These are phyloP conservation scores for Dimocarpus longan DNA, from an alignment of 345 rosid species.

Conservation along the genomic window DNA sequence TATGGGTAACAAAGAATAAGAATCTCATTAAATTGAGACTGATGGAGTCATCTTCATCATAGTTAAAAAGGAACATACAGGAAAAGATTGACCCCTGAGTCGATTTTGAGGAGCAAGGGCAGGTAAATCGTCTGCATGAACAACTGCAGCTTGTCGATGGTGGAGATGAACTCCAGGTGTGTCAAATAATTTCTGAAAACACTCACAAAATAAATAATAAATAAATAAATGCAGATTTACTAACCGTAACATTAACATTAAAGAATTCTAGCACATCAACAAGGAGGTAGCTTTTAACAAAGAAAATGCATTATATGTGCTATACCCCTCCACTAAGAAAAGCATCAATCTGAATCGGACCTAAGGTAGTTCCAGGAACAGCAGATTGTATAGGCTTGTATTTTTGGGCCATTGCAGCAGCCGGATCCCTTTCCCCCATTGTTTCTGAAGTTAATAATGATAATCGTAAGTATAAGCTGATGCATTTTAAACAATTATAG, in stretches of 20 bases:
- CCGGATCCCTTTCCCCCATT: constrained; percentile 87
- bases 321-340: constrained; percentile 93
- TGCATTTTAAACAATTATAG: neutral
- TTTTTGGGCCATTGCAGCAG: constrained; percentile 85
- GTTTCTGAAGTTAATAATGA: constrained; percentile 45
- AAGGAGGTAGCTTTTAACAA: constrained; percentile 5
- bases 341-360: constrained; percentile 90
- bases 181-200: constrained; percentile 70
- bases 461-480: neutral
- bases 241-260: constrained; percentile 2
- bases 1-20: constrained; percentile 20
- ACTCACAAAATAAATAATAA: neutral
- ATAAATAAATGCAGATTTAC: neutral
- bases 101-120: constrained; percentile 91
- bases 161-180: constrained; percentile 98
- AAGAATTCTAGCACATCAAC: constrained; percentile 7
- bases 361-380: constrained; percentile 98
- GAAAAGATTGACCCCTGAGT: constrained; percentile 73
- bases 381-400: constrained; percentile 95
- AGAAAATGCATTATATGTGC: constrained; percentile 21
- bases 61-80: constrained; percentile 45
- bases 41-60: neutral
- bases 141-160: constrained; percentile 97
- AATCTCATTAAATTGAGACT: neutral
- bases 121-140: constrained; percentile 87